Evolutionary conservation across 129 eudicot genomes (phyloP), one percentile per base, ranked within the genome.

Genomic region (Centrapalus pauciflorus): DNA sequence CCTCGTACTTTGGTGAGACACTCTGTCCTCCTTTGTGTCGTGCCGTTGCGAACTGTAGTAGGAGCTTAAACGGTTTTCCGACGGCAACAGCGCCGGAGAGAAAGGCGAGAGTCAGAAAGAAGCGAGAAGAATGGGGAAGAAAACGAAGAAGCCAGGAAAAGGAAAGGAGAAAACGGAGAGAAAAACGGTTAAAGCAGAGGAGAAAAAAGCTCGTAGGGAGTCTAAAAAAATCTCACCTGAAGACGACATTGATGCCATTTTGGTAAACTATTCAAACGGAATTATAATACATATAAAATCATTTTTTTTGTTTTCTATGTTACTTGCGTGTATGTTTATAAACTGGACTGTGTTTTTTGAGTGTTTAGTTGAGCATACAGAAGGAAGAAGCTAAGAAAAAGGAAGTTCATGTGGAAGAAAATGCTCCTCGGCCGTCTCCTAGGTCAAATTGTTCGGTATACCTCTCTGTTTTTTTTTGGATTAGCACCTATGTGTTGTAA

Each of bases 321-420:
- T 24, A 28, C 40, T 28, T 1, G 40, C 23, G 21, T 41, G 27
- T 12, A 2, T n/a, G 12, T 71, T 59, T 46, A 71, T 51, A 28
- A 9, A n/a, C n/a, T n/a, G 12, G 35, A 2, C 20, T 63, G 23
- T 49, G 61, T 54, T 38, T 34, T n/a, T 50, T 74, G 68, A 20
- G 16, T 64, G 50, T 54, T 21, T 70, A 92, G 98, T 78, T 85
- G 69, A 88, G 82, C 66, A 92, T 92, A 69, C 91, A 92, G 70
- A 92, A 92, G 55, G 98, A 92, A 80, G 98, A 92, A 74, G 95
- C 98, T 9, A 92, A 92, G 84, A 92, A 92, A 78, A 92, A 88
- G 71, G 98, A 92, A 80, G 85, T 92, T 29, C 85, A 79, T 23
- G 64, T 92, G 12, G 98, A 88, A 63, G 96, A 88, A 20, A 88